Evolutionary conservation across 768 basidiomycete species (phyloP), one percentile per base, ranked within the genome.

Genomic region (Amanita brunnescens): DNA sequence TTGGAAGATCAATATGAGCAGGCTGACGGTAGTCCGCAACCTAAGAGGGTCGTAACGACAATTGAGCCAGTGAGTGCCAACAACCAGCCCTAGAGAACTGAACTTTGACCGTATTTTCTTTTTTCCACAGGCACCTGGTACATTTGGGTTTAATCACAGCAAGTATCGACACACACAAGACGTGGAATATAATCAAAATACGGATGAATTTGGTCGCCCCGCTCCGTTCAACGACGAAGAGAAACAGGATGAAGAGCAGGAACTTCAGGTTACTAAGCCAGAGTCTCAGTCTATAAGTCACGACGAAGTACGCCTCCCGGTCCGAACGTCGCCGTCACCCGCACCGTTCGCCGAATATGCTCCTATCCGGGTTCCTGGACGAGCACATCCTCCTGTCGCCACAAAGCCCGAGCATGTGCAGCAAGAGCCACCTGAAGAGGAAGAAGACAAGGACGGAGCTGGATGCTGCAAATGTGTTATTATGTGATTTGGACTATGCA

Each of bases 381-480:
- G 30, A 2, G 47, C 54, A 24, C 57, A 21, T 12, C 21, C 16
- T 1, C 30, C 34, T 29, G 10, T 38, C 13, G 10, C 16, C 23
- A 14, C 18, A 3, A 9, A 20, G 2, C 3, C 38, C 12, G 45
- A 40, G 16, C 23, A 46, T 9, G 23, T 16, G 23, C 42, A 51
- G 33, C n/a, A 12, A 13, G 10, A 21, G 18, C 10, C 12, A 48
- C 53, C 23, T 2, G 67, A 29, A 29, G 26, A 69, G 9, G 77
- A 81, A 30, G 78, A 81, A 30, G 78, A 83, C 6, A 76, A 74
- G 12, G 63, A 59, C 1, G 71, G 65, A 29, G 77, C 72, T 26
- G 81, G 84, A 34, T 90, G 88, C 62, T 91, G 88, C 74, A 86
- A 83, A 68, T 91, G 88, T 68, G 69, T 87, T 58, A 76, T 91